A percentile compares a stretch with the other conserved stretches of the same genome.
phyloP scores from a whole-genome alignment of 331 rosid genomes.

The Cydonia oblonga region DNA sequence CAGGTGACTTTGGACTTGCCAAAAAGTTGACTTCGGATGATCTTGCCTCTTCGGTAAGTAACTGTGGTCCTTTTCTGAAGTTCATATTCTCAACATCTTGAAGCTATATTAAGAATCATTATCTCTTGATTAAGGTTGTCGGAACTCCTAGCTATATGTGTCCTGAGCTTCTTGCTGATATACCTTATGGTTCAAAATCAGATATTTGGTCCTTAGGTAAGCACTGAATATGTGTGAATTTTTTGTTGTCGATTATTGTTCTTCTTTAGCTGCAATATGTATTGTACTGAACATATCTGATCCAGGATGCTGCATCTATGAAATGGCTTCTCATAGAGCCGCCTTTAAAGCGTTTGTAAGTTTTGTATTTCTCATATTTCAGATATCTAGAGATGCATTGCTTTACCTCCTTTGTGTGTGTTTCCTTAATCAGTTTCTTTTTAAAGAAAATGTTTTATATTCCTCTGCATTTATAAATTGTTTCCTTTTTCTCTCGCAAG shows the following conservation, averaged over 20 bases:
- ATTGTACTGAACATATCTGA: conserved; percentile 17
- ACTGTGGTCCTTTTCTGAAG: neutral
- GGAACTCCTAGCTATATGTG: conserved; percentile 99
- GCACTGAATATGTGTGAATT: conserved; percentile 6
- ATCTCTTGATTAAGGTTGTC: conserved; percentile 52
- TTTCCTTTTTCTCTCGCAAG: neutral
- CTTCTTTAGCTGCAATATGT: conserved; percentile 4
- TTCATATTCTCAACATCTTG: conserved; percentile 1
- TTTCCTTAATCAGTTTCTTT: neutral
- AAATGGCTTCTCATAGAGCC: conserved; percentile 78
- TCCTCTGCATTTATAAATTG: neutral
- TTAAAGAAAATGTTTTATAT: neutral
- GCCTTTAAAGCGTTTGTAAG: conserved; percentile 99
- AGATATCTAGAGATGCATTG: too few species aligned
- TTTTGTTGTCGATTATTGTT: conserved; percentile 3
- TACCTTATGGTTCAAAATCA: conserved; percentile 96
- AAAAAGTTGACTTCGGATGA: conserved; percentile 94
- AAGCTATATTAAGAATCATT: neutral
- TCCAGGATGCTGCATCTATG: conserved; percentile 96
- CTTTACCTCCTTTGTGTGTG: neutral
- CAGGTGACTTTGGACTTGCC: conserved; percentile 99
- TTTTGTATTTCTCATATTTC: neutral
- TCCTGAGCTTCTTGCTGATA: conserved; percentile 99
- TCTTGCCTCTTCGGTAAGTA: conserved; percentile 92
- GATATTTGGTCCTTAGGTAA: conserved; percentile 99